Conservation (phyloP, 805 yeast genomes). For the Torulaspora indica region DNA sequence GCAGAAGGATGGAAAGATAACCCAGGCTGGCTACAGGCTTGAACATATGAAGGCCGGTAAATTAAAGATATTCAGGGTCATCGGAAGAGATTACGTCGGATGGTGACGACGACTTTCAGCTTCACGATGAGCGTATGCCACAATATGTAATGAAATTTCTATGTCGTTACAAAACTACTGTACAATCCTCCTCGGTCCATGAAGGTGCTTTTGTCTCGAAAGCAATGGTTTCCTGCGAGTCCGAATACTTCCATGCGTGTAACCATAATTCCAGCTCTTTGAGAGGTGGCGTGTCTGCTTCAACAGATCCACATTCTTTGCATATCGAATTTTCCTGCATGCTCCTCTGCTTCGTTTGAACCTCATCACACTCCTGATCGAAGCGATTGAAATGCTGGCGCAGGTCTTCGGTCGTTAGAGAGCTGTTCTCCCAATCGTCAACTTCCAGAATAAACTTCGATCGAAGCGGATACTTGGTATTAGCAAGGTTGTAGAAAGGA, state of each 20-base stretch:
- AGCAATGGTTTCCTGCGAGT: slow-evolving; percentile 29
- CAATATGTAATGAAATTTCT: background rate
- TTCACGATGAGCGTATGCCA: too few species aligned
- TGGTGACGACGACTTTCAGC: slow-evolving; percentile 50
- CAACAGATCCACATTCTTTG: slow-evolving; percentile 24
- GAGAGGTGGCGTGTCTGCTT: slow-evolving; percentile 27
- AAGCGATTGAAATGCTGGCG: slow-evolving; percentile 17
- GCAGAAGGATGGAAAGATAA: slow-evolving; percentile 48
- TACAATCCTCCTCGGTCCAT: slow-evolving; percentile 39
- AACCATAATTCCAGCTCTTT: slow-evolving; percentile 30
- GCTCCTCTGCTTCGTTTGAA: slow-evolving; percentile 34
- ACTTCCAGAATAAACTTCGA: slow-evolving; percentile 22
- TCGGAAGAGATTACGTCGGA: slow-evolving; percentile 65
- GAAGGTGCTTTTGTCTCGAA: slow-evolving; percentile 44
- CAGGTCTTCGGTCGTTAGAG: slow-evolving; percentile 10
- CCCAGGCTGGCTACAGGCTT: slow-evolving; percentile 58
- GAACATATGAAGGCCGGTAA: slow-evolving; percentile 75
- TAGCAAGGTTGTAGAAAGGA: slow-evolving; percentile 50
- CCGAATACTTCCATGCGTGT: slow-evolving; percentile 39
- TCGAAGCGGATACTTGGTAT: slow-evolving; percentile 24
- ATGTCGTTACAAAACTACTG: background rate
- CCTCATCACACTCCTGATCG: slow-evolving; percentile 30
- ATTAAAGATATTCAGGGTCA: slow-evolving; percentile 71
- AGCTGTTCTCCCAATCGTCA: slow-evolving; percentile 18
- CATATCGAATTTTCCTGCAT: slow-evolving; percentile 16